These are phyloP conservation scores for Backusella psychrophila DNA, from an alignment of 192 early-diverging fungal genomes.

Conservation along the genomic window DNA sequence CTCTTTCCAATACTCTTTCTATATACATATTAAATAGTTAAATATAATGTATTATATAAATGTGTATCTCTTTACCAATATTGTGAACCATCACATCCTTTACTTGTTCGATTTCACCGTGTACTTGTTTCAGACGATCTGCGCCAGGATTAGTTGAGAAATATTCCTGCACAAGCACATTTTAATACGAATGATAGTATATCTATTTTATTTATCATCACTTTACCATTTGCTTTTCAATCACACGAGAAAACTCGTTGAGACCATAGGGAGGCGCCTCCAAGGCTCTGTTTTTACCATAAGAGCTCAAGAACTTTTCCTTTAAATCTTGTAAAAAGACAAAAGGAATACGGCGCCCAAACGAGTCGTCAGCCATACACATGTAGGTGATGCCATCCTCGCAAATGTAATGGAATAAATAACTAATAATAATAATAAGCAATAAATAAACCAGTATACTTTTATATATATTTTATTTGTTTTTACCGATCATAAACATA, in stretches of 20 bases:
- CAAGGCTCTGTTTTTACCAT: slow-evolving; percentile 52
- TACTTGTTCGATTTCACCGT: slow-evolving; percentile 91
- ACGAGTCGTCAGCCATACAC: slow-evolving; percentile 75
- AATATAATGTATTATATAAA: too few species aligned
- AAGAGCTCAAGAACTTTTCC: slow-evolving; percentile 55
- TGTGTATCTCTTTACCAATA: slow-evolving; percentile 55
- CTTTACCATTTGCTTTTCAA: slow-evolving; percentile 81
- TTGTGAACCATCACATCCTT: slow-evolving; percentile 95
- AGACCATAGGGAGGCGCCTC: slow-evolving; percentile 70
- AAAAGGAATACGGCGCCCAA: slow-evolving; percentile 83
- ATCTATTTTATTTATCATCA: background rate
- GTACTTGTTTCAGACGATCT: slow-evolving; percentile 78
- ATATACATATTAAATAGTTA: background rate
- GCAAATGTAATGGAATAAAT: slow-evolving; percentile 89
- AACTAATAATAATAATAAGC: slow-evolving; percentile 45
- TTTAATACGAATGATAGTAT: too few species aligned
- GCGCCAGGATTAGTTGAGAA: slow-evolving; percentile 68
- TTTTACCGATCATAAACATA: slow-evolving; percentile 84
- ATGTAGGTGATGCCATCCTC: slow-evolving; percentile 80
- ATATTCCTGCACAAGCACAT: slow-evolving; percentile 50
- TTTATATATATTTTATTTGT: slow-evolving; percentile 1
- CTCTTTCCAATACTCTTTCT: slow-evolving; percentile 86
- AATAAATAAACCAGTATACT: background rate
- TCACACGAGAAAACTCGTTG: slow-evolving; percentile 76
- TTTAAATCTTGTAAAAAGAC: slow-evolving; percentile 85